Evolutionary conservation across 805 yeast genomes (phyloP), one percentile per base, ranked within the genome.

Genomic region (Citeromyces matritensis): DNA sequence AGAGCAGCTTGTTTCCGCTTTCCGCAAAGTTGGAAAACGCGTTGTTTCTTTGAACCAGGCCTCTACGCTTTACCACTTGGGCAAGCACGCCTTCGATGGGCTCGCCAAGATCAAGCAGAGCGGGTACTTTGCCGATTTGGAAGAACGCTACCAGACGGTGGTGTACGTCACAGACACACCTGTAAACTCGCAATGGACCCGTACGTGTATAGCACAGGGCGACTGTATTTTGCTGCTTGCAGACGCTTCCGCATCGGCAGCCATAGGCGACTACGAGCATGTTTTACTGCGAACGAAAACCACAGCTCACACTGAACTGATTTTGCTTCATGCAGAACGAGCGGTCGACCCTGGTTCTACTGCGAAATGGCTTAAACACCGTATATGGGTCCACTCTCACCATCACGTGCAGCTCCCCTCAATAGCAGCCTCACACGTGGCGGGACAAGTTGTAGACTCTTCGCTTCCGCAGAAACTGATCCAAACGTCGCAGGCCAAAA

Each of bases 341-440:
- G 70, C 59, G 38, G 95, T 91, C 4, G 67, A 67, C 15, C 88
- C 94, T 0, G 98, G 98, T 0, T 63, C 80, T 6, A 85, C 96
- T 0, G 73, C 73, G 29, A 60, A 63, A 31, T 88, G 97, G 97
- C 60, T 91, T 31, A 80, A 79, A 43, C 71, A 70, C 36, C 59
- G 98, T 39, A 66, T 74, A 2, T 91, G 97, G 97, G 84, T 91
- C 3, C 83, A 83, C 39, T 73, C 84, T 0, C 95, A 88, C 47
- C 96, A 91, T 48, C 97, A 88, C 49, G 69, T 88, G 9, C 93
- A 83, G 42, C 27, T 25, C 12, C 14, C 27, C 1, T 25, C 27
- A 7, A 25, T 25, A 8, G 27, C 27, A 13, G n/a, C n/a, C n/a
- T n/a, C n/a, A n/a, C n/a, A n/a, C n/a, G n/a, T n/a, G n/a, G n/a